These are phyloP conservation scores for Inga oerstediana DNA, from an alignment of 306 rosid species.

Conservation along the genomic window DNA sequence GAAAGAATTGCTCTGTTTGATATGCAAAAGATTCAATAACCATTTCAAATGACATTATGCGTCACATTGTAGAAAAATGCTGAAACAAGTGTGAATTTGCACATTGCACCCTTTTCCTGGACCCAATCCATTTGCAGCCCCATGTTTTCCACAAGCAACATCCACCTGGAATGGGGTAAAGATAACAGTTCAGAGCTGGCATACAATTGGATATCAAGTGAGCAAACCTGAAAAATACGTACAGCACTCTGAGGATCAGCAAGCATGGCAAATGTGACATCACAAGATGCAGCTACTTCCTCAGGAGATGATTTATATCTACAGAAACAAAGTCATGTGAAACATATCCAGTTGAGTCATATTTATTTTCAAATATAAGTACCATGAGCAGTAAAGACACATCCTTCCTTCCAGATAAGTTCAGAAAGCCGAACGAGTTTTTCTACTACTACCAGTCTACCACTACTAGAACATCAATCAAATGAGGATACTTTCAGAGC, in stretches of 20 bases:
- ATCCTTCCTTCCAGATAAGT: conserved; percentile 4
- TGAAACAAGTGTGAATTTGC: conserved; percentile 11
- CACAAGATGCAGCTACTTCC: conserved; percentile 93
- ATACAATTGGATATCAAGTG: conserved; percentile 9
- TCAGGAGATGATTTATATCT: conserved; percentile 84
- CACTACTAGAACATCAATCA: background rate
- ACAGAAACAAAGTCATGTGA: conserved; percentile 31
- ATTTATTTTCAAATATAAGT: conserved; percentile 14
- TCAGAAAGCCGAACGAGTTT: background rate
- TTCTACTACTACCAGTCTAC: background rate
- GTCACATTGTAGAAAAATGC: conserved; percentile 16
- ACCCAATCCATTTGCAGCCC: conserved; percentile 79
- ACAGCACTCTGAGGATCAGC: conserved; percentile 98
- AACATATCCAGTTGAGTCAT: conserved; percentile 11
- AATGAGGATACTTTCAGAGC: background rate
- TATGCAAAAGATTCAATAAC: conserved; percentile 12
- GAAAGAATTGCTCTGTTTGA: background rate
- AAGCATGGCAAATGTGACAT: conserved; percentile 96
- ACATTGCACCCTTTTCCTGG: conserved; percentile 85
- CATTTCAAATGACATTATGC: conserved; percentile 26
- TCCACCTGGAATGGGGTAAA: conserved; percentile 53
- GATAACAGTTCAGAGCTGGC: conserved; percentile 22
- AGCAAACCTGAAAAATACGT: conserved; percentile 47
- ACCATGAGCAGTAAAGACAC: background rate
- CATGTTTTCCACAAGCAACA: conserved; percentile 86